phyloP scores from a whole-genome alignment of 1,284 basidiomycete species.

The Athelia psychrophila region DNA sequence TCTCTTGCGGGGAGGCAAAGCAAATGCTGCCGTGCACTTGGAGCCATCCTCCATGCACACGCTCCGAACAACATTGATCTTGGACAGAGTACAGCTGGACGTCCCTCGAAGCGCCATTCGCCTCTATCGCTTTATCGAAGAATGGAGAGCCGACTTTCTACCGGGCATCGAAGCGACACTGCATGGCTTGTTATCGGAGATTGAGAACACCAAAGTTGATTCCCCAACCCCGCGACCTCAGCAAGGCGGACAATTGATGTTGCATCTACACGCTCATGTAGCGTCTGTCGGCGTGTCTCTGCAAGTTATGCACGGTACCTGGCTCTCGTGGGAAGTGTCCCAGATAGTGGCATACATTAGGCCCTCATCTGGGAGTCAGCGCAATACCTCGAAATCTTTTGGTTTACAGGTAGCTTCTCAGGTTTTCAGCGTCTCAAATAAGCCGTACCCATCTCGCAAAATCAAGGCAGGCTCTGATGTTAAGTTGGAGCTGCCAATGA shows the following conservation, averaged over 20 bases:
- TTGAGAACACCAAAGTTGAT: slow-evolving; percentile 36
- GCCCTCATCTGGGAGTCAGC: slow-evolving; percentile 31
- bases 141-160: slow-evolving; percentile 78
- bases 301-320: slow-evolving; percentile 82
- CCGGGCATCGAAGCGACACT: slow-evolving; percentile 65
- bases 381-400: slow-evolving; percentile 42
- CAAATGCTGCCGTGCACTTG: slow-evolving; percentile 42
- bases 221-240: slow-evolving; percentile 22
- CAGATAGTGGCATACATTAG: slow-evolving; percentile 46
- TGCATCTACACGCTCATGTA: slow-evolving; percentile 53
- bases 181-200: slow-evolving; percentile 62
- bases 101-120: slow-evolving; percentile 79
- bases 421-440: slow-evolving; percentile 56
- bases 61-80: slow-evolving; percentile 40
- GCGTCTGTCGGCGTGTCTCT: slow-evolving; percentile 52
- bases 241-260: slow-evolving; percentile 19
- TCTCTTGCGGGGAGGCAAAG: slow-evolving; percentile 39
- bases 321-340: slow-evolving; percentile 71
- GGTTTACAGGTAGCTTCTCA: slow-evolving; percentile 67
- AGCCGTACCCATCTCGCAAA: slow-evolving; percentile 17
- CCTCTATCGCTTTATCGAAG: slow-evolving; percentile 71
- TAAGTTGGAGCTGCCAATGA: slow-evolving; percentile 61
- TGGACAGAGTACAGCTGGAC: slow-evolving; percentile 47
- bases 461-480: slow-evolving; percentile 41
- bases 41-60: slow-evolving; percentile 38